These are phyloP conservation scores for Pseudonitzschia multiseries DNA, from an alignment of 108 stramenopile genomes.

Conservation along the genomic window DNA sequence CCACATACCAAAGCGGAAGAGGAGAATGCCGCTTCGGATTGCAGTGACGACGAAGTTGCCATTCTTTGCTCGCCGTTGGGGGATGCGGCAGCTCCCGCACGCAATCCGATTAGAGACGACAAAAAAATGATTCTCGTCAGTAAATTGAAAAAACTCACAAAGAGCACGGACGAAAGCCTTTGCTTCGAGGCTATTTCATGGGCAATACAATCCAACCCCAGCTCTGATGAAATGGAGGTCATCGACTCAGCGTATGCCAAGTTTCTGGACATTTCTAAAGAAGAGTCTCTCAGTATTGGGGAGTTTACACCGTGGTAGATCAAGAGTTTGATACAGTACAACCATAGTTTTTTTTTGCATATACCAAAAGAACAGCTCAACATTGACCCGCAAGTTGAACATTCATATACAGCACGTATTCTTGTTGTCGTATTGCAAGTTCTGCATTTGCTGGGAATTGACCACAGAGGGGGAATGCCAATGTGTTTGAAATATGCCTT, in stretches of 20 bases:
- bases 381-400: no score
- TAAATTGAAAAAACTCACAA: constrained; percentile 3
- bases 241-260: constrained; percentile 12
- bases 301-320: no score
- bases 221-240: background rate
- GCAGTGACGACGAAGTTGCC: background rate
- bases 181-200: constrained; percentile 31
- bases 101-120: background rate
- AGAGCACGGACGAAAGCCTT: constrained; percentile 7
- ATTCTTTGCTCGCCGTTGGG: background rate
- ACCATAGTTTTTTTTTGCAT: no score
- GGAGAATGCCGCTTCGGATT: background rate
- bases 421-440: no score
- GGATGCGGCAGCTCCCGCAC: background rate
- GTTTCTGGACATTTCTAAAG: background rate
- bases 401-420: no score
- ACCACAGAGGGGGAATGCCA: no score
- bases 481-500: no score
- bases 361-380: no score
- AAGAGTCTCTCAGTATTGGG: no score
- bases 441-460: no score
- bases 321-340: no score
- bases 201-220: constrained; percentile 22
- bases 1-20: background rate
- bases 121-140: background rate